Evolutionary conservation across 2,329 filamentous ascomycete genomes (phyloP), one percentile per base, ranked within the genome.

Genomic region (Pseudogymnoascus sp.): DNA sequence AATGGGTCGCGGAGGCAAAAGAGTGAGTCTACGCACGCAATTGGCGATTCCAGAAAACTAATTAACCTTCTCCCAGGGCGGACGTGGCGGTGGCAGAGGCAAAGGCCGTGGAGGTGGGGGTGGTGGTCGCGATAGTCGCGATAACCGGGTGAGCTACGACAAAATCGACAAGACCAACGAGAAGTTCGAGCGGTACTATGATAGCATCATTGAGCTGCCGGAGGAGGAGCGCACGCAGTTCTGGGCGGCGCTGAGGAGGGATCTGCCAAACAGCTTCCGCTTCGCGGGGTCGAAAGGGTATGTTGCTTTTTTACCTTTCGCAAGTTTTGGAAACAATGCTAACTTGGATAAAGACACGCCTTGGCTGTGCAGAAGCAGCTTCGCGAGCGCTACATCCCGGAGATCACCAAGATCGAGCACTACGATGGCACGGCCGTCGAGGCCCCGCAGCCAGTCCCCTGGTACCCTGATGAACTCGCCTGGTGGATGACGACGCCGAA

Each of bases 401-500:
- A 96, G 69, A 96, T 99, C 67, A 87, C 85, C 59, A 86, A 87
- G 62, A 94, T 96, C 71, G 83, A 90, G 71, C 84, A 90, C 74
- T 84, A 86, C 71, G 91, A 99, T 75, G 93, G 89, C 70, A 81
- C 87, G 68, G 81, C 82, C 12, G 92, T 97, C 66, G 85, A 92
- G 64, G 85, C 94, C 11, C 94, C 94, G 8, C 81, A 84, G 71
- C 83, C 90, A 1, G 88, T 99, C 61, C 79, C 86, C 33, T 97
- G 93, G 91, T 99, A 96, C 73, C 94, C 94, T 41, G 91, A 97
- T 71, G 85, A 90, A 71, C 85, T 99, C 64, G 94, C 94, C 58
- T 99, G 95, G 89, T 91, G 87, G 75, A 97, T 97, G 91, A 96
- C 92, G 50, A 97, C 93, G 5, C 91, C 94, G 64, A 99, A 97